Conservation (phyloP, 2,329 filamentous ascomycete species). For the Exophiala dermatitidis region DNA sequence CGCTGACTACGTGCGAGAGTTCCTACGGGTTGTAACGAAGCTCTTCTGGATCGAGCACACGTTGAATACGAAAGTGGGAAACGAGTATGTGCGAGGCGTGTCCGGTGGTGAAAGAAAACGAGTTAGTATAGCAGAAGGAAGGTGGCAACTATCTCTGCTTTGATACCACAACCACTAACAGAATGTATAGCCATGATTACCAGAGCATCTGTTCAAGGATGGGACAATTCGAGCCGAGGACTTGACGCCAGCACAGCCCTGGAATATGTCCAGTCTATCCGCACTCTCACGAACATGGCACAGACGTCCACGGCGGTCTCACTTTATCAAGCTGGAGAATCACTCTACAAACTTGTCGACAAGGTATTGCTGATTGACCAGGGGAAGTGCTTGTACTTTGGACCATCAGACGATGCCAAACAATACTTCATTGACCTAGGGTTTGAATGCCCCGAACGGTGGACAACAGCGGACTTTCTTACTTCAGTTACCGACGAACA, state of each 20-base stretch:
- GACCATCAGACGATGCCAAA: conserved; percentile 55
- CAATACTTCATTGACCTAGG: conserved; percentile 65
- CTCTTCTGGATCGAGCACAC: conserved; percentile 45
- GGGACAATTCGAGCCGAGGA: conserved; percentile 69
- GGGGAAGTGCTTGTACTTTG: conserved; percentile 67
- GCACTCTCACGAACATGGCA: conserved; percentile 58
- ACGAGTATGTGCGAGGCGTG: conserved; percentile 49
- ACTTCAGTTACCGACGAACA: conserved; percentile 59
- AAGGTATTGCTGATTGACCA: conserved; percentile 61
- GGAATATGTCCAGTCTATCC: conserved; percentile 63
- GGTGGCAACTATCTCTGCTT: not conserved
- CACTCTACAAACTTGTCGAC: conserved; percentile 53
- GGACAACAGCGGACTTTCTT: conserved; percentile 69
- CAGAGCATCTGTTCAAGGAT: conserved; percentile 59
- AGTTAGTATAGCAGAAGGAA: conserved; percentile 30
- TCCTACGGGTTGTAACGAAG: conserved; percentile 42
- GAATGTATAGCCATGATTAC: conserved; percentile 62
- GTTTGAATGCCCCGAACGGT: conserved; percentile 62
- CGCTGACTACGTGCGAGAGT: conserved; percentile 53
- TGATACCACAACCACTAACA: conserved; percentile 46
- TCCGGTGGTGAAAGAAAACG: conserved; percentile 49
- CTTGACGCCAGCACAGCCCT: conserved; percentile 67
- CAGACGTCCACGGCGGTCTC: conserved; percentile 58
- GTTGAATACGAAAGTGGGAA: conserved; percentile 39
- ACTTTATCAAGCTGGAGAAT: conserved; percentile 60